A percentile compares a stretch with the other conserved stretches of the same genome.
These are phyloP conservation scores for Chaetomium sp. DNA, from an alignment of 2,329 filamentous ascomycete species.

Conservation along the genomic window DNA sequence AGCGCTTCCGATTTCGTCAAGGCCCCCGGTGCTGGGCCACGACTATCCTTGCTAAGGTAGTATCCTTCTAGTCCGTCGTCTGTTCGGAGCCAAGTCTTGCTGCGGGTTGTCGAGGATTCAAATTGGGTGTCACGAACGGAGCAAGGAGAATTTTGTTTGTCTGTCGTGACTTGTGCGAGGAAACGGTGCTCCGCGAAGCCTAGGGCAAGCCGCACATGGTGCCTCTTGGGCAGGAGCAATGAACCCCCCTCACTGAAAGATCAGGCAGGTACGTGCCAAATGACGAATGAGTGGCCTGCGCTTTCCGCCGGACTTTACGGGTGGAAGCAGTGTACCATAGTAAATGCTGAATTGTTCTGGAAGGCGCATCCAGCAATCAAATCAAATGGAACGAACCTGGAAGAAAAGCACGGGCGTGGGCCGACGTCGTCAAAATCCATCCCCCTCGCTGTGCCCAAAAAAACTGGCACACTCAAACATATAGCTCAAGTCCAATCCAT, in stretches of 20 bases:
- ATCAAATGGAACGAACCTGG: background rate
- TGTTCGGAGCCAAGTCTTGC: background rate
- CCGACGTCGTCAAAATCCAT: too few relatives aligned
- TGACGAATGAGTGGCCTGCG: too few relatives aligned
- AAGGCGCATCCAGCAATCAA: constrained; percentile 4
- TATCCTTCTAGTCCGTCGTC: background rate
- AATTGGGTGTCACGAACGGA: background rate
- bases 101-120: background rate
- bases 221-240: too few relatives aligned
- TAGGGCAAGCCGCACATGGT: background rate
- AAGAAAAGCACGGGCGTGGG: too few relatives aligned
- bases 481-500: too few relatives aligned
- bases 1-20: background rate
- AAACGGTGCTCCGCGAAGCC: background rate
- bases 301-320: too few relatives aligned
- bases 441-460: too few relatives aligned
- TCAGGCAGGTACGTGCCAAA: too few relatives aligned
- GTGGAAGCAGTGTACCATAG: background rate
- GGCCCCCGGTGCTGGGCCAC: background rate
- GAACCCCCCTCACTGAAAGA: too few relatives aligned
- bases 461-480: too few relatives aligned
- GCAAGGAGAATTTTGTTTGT: constrained; percentile 4
- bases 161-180: background rate
- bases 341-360: background rate
- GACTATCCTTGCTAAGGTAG: constrained; percentile 6